phyloP scores from a whole-genome alignment of 1,284 basidiomycete species.

The Tylopilus sp. region DNA sequence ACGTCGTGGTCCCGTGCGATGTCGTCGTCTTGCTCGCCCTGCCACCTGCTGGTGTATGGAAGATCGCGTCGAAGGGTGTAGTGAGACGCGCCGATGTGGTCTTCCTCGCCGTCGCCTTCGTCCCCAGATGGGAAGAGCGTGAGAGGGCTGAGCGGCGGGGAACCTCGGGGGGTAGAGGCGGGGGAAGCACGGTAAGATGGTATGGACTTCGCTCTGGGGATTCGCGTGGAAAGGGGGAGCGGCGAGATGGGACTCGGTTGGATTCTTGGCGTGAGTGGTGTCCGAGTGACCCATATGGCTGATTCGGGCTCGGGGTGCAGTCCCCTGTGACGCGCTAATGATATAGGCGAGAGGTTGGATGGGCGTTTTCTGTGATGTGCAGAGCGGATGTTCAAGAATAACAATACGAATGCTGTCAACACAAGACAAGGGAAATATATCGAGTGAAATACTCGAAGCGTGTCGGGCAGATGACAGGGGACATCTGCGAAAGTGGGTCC shows the following conservation, averaged over 20 bases:
- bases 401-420: constrained; percentile 24
- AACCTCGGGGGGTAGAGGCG: constrained; percentile 23
- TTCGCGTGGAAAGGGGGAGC: constrained; percentile 24
- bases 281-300: constrained; percentile 33
- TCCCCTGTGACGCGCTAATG: constrained; percentile 10
- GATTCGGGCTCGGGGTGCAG: constrained; percentile 26
- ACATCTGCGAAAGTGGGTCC: constrained; percentile 38
- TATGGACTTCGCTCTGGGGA: constrained; percentile 17
- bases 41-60: constrained; percentile 34
- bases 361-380: constrained; percentile 14
- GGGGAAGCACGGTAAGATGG: constrained; percentile 29
- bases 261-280: constrained; percentile 18
- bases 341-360: constrained; percentile 22
- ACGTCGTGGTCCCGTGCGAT: neutral
- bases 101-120: constrained; percentile 24
- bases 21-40: constrained; percentile 19
- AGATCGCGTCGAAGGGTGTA: constrained; percentile 45
- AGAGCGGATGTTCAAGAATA: constrained; percentile 30
- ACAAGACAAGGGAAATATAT: constrained; percentile 46
- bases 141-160: constrained; percentile 34
- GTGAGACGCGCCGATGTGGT: constrained; percentile 27
- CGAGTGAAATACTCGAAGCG: constrained; percentile 54
- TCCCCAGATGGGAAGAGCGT: constrained; percentile 32
- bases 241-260: constrained; percentile 23
- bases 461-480: constrained; percentile 71